phyloP scores from a whole-genome alignment of 2,329 filamentous ascomycete species.

The Tolypocladium inflatum region DNA sequence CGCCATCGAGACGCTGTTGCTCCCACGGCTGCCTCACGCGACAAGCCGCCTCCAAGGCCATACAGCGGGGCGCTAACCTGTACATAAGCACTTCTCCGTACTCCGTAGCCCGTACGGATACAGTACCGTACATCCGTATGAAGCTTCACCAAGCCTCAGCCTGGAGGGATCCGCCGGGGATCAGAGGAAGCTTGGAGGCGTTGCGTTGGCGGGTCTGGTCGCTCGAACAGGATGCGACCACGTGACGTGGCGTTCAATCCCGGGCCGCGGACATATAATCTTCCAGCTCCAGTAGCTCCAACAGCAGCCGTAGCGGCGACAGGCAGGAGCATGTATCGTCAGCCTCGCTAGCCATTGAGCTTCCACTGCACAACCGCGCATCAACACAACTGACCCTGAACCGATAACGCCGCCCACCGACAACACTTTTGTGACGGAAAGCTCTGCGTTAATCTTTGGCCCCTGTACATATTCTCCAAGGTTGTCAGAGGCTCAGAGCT shows the following conservation, averaged over 20 bases:
- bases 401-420: background rate
- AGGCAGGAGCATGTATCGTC: constrained; percentile 7
- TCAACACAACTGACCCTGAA: background rate
- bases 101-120: no score
- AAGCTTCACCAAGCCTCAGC: no score
- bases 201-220: background rate
- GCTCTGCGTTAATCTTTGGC: background rate
- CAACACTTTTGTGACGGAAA: background rate
- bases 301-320: background rate
- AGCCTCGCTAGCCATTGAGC: constrained; percentile 1
- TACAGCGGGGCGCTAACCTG: no score
- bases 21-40: background rate
- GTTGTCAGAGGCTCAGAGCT: background rate
- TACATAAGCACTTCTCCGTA: no score
- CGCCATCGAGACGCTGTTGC: no score
- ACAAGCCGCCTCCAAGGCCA: background rate
- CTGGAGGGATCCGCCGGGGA: no score
- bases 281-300: background rate
- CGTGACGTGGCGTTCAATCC: background rate
- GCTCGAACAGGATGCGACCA: background rate
- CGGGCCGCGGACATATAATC: background rate
- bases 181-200: no score
- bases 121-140: no score
- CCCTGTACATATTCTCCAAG: background rate
- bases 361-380: background rate